Conservation (phyloP, 192 early-diverging fungal genomes). For the Rhizoclosmatium sp. region DNA sequence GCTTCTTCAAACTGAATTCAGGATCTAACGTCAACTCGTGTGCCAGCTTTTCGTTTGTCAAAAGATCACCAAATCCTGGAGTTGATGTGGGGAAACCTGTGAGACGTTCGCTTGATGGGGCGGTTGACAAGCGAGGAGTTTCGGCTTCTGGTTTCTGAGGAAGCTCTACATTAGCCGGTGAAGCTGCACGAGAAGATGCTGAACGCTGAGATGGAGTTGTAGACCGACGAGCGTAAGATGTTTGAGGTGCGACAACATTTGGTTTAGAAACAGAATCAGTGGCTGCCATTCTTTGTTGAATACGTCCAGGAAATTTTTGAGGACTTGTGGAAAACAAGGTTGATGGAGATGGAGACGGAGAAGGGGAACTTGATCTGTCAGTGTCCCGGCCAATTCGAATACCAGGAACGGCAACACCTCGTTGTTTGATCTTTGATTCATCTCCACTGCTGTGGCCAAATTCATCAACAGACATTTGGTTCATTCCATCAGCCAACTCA, state of each 20-base stretch:
- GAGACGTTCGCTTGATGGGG: neutral
- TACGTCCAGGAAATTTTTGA: constrained; percentile 44
- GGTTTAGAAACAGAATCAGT: constrained; percentile 6
- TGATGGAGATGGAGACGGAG: constrained; percentile 7
- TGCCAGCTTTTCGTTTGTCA: constrained; percentile 73
- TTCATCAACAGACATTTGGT: constrained; percentile 33
- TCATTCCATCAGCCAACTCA: constrained; percentile 17
- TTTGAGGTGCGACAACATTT: constrained; percentile 5
- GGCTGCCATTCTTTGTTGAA: constrained; percentile 14
- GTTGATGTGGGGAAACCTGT: neutral
- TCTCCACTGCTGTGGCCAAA: constrained; percentile 21
- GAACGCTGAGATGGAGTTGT: neutral
- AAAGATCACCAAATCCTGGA: constrained; percentile 45
- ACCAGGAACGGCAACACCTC: constrained; percentile 16
- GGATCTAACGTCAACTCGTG: constrained; percentile 83
- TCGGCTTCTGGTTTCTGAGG: constrained; percentile 13
- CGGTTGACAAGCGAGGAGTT: constrained; percentile 6
- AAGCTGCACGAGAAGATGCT: neutral
- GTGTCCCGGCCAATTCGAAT: neutral
- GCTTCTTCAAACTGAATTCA: constrained; percentile 66
- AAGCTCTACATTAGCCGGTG: neutral
- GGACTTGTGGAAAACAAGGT: constrained; percentile 45
- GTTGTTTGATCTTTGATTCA: neutral
- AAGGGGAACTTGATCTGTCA: constrained; percentile 2
- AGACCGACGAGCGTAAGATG: neutral